Base-by-base conservation (phyloP, 1,284 basidiomycete genomes). In the Sanghuangporus baumii region DNA sequence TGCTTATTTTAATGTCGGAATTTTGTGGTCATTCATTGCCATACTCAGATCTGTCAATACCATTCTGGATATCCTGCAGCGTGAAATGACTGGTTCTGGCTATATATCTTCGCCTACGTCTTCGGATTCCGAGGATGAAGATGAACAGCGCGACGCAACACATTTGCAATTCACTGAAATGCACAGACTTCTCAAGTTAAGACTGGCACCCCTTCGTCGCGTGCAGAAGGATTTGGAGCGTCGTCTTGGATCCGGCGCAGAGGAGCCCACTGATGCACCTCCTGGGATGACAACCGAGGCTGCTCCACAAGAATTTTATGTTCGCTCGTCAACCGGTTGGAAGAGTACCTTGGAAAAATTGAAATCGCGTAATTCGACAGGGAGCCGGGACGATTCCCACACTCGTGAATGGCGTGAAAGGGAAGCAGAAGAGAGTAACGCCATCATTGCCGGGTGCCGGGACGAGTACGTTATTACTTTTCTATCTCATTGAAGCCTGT, bases 281-380 rank as follows among this genome's bases (percentile, higher is more conserved):
- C 31, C 55, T 16, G 54, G 55, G 11, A 41, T 31, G 20, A 31
- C 18, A 7, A 48, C 64, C 4, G 31, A 20, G 34, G 64, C 3
- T 86, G 88, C 20, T 76, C 82, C 16, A 81, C 80, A 84, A 62
- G 88, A 90, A 71, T 77, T 89, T 0, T 89, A 87, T 59, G 84
- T 90, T 5, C 78, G 88, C 2, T 84, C 86, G 0, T 83, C 84
- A n/a, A 78, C 78, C 40, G 75, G 77, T 9, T 87, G 87, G 88
- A 87, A 84, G 70, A 81, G 81, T 14, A 77, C 81, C 0, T 70
- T 89, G 20, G 81, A 81, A 36, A 80, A 78, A 64, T 76, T 87
- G 64, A 72, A 81, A 0, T 79, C 81, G 31, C 77, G 79, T 40
- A 81, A 71, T 11, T 80, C 75, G 46, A 78, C 76, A 48, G 69